Base-by-base conservation (phyloP, 176 grass and related monocot genomes). In the Zizania latifolia region DNA sequence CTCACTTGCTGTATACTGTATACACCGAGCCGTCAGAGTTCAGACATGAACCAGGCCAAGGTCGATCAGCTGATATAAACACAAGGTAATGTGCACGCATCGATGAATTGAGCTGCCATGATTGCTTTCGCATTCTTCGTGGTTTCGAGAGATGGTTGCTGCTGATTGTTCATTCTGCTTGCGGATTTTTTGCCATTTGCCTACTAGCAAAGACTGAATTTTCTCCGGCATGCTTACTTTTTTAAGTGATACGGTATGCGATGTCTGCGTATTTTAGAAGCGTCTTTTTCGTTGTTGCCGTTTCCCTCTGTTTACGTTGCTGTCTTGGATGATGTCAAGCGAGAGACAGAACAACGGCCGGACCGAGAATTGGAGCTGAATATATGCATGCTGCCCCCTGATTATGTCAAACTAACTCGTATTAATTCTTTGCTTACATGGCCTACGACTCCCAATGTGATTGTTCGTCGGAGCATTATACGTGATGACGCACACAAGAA, bases 351-450 rank as follows among this genome's bases (percentile, higher is more conserved):
- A n/a, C n/a, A n/a, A n/a, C n/a, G n/a, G n/a, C n/a, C n/a, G n/a
- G n/a, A n/a, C n/a, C n/a, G n/a, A n/a, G n/a, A n/a, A n/a, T n/a
- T n/a, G n/a, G n/a, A n/a, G n/a, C n/a, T n/a, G n/a, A n/a, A n/a
- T n/a, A n/a, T n/a, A n/a, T n/a, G n/a, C n/a, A n/a, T n/a, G n/a
- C n/a, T n/a, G n/a, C n/a, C n/a, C n/a, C n/a, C n/a, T n/a, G n/a
- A n/a, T n/a, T 32, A 12, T 39, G 58, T 77, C 72, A 71, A 46
- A 65, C 58, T 57, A n/a, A n/a, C n/a, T n/a, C n/a, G n/a, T n/a
- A 22, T 12, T 67, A 7, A 10, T 4, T 32, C 34, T n/a, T n/a
- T n/a, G n/a, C n/a, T 29, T 11, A 48, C 8, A 8, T n/a, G 30
- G 26, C 8, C 40, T 30, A n/a, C 14, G n/a, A n/a, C n/a, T 56